phyloP scores from a whole-genome alignment of 331 rosid species.

The Acacia pycnantha region DNA sequence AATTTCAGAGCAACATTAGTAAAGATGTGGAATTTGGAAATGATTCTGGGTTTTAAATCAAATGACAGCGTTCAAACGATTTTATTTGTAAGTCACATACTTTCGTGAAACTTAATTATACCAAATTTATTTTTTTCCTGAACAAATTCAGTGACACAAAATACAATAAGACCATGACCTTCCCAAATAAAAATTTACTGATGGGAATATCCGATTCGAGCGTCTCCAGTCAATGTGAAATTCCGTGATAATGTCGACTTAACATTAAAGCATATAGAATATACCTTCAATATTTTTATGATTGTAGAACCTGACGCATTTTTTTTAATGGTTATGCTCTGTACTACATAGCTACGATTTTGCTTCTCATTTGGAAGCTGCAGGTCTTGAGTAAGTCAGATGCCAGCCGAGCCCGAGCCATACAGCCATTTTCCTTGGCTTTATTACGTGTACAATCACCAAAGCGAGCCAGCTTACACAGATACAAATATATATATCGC shows the following conservation, averaged over 20 bases:
- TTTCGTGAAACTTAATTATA: neutral
- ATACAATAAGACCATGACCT: neutral
- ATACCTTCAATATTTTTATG: neutral
- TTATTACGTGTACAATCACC: neutral
- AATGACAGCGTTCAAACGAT: neutral
- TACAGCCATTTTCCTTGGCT: slow-evolving; percentile 17
- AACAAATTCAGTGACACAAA: neutral
- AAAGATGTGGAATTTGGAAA: neutral
- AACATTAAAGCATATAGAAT: neutral
- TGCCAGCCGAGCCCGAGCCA: slow-evolving; percentile 26
- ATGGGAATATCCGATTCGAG: neutral
- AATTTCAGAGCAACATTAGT: neutral
- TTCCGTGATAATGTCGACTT: neutral
- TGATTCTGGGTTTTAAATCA: neutral
- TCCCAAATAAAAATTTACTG: neutral
- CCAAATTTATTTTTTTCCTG: neutral
- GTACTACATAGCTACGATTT: neutral
- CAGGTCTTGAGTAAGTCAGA: neutral
- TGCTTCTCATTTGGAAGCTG: neutral
- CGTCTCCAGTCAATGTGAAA: neutral
- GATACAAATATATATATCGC: neutral
- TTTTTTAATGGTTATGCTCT: neutral
- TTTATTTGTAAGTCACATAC: neutral
- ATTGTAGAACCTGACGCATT: neutral
- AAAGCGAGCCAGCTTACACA: neutral